Base-by-base conservation (phyloP, 192 early-diverging fungal genomes). In the Piromyces finnis region DNA sequence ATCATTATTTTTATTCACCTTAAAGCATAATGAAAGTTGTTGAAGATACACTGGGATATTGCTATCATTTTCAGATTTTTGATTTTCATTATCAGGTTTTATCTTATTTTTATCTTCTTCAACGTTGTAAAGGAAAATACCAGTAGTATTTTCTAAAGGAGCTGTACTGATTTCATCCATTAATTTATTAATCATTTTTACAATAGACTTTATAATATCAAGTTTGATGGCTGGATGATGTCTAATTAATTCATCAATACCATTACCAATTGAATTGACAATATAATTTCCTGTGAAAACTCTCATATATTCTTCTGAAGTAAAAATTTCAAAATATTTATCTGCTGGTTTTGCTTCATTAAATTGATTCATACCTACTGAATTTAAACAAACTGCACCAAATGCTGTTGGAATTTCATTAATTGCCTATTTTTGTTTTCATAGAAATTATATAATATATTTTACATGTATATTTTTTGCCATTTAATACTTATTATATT, bases 351-450 rank as follows among this genome's bases (percentile, higher is more conserved):
- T 90, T 1, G 88, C 89, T 35, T 88, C 85, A 77, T 88, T 91
- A 83, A 97, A 93, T 82, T 92, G 89, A 81, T 97, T 94, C 81
- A 99, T 82, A 18, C 98, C 98, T 2, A 86, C 83, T 15, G 90
- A 84, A 83, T 99, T 99, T 51, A 99, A 83, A 83, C 97, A 98
- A 32, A 98, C 93, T 28, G 98, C 97, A 36, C 97, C 96, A 86
- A 99, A 93, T 0, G 95, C 97, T 81, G 93, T 94, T 12, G 97
- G 95, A 13, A 97, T 87, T 28, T 93, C 93, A 77, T 88, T 87
- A 22, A 94, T 83, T 0, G 92, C 91, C 84, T 88, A 82, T 59
- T 37, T 32, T 32, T 32, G 9, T 32, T 6, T 32, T n/a, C n/a
- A n/a, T n/a, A n/a, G 9, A 32, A 32, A 32, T 12, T 15, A 37